Conservation (phyloP, 2,329 filamentous ascomycete genomes). For the Monosporascus sp. region DNA sequence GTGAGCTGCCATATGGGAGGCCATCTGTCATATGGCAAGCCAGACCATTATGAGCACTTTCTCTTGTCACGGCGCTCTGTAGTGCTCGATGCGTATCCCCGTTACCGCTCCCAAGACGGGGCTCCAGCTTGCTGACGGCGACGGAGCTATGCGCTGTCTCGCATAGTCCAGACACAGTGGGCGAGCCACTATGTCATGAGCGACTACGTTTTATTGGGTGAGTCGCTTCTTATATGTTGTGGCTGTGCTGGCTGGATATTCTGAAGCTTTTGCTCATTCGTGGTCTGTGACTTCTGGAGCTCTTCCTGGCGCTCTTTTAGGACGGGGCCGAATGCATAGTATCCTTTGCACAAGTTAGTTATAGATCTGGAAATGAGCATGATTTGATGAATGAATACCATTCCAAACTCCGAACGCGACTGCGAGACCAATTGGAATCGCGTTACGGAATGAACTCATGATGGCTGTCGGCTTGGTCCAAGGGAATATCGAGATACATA, state of each 20-base stretch:
- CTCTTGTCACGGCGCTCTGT: no score
- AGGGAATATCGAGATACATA: background rate
- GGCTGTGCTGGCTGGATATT: background rate
- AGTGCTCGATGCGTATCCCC: no score
- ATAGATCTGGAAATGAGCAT: background rate
- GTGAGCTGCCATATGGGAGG: no score
- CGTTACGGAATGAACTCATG: conserved; percentile 22
- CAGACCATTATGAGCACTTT: no score
- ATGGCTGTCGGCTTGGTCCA: background rate
- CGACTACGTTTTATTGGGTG: background rate
- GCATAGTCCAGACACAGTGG: no score
- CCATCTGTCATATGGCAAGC: no score
- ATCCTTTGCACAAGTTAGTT: background rate
- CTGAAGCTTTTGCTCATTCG: background rate
- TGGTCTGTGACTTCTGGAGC: background rate
- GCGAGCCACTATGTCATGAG: no score
- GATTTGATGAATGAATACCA: conserved; percentile 17
- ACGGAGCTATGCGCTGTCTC: no score
- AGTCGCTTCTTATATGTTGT: background rate
- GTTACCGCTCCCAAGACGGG: no score
- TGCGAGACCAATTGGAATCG: conserved; percentile 24
- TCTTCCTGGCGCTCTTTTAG: background rate
- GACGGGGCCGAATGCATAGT: conserved; percentile 4
- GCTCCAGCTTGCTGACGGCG: no score
- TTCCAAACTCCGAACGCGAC: conserved; percentile 26